Evolutionary conservation across 2,329 filamentous ascomycete genomes (phyloP).

Genomic region (Aspergillus niger): DNA sequence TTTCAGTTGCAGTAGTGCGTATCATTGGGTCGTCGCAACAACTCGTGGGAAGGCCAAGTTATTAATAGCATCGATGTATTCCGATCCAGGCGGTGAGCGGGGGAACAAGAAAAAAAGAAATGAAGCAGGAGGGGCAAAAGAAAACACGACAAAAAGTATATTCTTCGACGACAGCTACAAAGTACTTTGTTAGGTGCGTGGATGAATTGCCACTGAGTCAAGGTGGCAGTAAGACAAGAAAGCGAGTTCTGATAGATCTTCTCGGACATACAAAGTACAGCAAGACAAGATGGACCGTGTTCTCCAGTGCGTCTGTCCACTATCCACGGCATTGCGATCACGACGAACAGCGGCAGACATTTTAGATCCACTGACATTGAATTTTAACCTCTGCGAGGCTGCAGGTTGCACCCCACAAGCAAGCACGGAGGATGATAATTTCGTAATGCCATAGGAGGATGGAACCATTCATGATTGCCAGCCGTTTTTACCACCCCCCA

Average conservation of each 20-base stretch:
- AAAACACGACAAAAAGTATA: not conserved
- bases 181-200: too few species aligned
- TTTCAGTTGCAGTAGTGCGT: not conserved
- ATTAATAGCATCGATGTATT: not conserved
- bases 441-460: conserved; percentile 3
- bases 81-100: not conserved
- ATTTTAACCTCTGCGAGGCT: not conserved
- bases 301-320: not conserved
- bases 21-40: not conserved
- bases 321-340: not conserved
- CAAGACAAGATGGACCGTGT: not conserved
- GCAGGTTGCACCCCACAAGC: not conserved
- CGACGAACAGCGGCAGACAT: not conserved
- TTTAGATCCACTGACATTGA: not conserved
- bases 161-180: too few species aligned
- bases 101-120: not conserved
- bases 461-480: conserved; percentile 7
- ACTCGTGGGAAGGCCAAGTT: not conserved
- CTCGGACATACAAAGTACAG: not conserved
- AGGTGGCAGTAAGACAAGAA: not conserved
- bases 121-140: not conserved
- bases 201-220: too few species aligned
- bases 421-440: conserved; percentile 1
- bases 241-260: not conserved
- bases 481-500: not conserved